Base-by-base conservation (phyloP, 345 rosid species). In the Erucastrum elatum region DNA sequence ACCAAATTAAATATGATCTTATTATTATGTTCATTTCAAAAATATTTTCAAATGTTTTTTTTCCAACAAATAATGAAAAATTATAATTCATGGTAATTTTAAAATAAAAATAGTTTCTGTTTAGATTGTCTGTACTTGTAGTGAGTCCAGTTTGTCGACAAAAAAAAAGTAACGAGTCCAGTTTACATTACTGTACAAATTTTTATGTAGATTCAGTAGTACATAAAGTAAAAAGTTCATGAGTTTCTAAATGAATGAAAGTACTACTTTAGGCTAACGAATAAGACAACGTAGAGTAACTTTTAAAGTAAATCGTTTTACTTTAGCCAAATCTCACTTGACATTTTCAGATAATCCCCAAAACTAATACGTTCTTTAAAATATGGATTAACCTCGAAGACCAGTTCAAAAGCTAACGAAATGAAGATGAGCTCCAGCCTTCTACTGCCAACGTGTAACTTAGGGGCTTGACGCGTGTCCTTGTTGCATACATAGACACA, bases 401-500 rank as follows among this genome's bases (percentile, higher is more conserved):
- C 78, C 65, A 61, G 64, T 73, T 68, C 78, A 68, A 79, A 79
- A 73, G 81, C 39, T 41, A 12, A 65, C 3, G 5, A 37, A 51
- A 16, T 4, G 9, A 70, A 34, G 67, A 65, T 65, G 41, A 35
- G 26, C 37, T 70, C 64, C 56, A 64, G 51, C 31, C 51, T 78
- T 58, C 25, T 56, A 65, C 6, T 39, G 62, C 35, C 60, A 68
- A 61, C 71, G 68, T 67, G 78, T 15, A 8, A 51, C 59, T 27
- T 55, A 62, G 74, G 66, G 82, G 16, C 2, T 0, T 74, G 78
- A 49, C 78, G 74, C 82, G 78, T 53, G 68, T 37, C 13, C 35
- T 11, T 6, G 61, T 64, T 80, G 79, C 79, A 70, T 80, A 80
- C 83, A 80, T 80, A 75, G 37, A 64, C 55, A 70, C 68, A 56